Evolutionary conservation across 208 protist species (phyloP).

Genomic region (Wallacemonas collosoma): DNA sequence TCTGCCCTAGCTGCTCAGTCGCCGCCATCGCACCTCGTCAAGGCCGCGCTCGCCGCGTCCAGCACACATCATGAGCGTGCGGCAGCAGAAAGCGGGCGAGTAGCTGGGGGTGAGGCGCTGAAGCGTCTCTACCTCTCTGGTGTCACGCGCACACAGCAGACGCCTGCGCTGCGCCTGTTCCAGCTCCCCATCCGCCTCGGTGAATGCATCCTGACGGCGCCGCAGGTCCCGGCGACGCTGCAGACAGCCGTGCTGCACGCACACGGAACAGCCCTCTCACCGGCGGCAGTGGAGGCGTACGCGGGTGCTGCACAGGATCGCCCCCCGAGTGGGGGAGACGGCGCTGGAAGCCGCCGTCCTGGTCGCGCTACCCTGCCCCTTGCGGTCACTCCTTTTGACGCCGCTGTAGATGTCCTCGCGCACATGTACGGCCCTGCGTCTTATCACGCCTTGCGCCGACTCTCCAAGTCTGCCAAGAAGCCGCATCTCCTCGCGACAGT

Average conservation of each 20-base stretch:
- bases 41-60: neutral
- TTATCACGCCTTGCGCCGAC: conserved; percentile 40
- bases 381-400: conserved; percentile 13
- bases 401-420: conserved; percentile 36
- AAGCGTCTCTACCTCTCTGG: conserved; percentile 14
- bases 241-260: conserved; percentile 1
- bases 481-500: conserved; percentile 40
- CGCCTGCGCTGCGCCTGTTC: conserved; percentile 32
- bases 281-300: neutral
- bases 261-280: neutral
- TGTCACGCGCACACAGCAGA: neutral
- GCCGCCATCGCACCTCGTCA: conserved; percentile 13
- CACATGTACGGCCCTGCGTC: conserved; percentile 52
- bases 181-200: conserved; percentile 26
- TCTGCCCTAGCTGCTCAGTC: conserved; percentile 10
- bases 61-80: neutral
- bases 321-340: no score
- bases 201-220: conserved; percentile 20
- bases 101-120: neutral
- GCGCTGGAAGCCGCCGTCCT: no score
- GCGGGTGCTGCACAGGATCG: neutral
- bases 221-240: conserved; percentile 10
- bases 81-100: neutral
- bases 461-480: neutral
- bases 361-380: no score